Conservation (phyloP, 768 basidiomycete species). For the Tylopilus sp. region DNA sequence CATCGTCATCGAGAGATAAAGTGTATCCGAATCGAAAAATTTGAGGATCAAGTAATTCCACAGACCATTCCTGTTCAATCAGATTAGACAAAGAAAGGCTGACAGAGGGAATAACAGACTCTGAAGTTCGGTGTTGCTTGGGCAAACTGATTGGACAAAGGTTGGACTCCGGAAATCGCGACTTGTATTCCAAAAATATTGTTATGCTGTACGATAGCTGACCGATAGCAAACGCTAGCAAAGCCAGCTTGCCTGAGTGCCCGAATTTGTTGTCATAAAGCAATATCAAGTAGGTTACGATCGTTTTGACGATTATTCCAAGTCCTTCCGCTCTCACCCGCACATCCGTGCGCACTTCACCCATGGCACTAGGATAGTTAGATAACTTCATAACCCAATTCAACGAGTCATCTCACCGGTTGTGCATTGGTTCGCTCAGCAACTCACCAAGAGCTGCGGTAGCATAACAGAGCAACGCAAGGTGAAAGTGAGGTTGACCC, state of each 20-base stretch:
- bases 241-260: slow-evolving; percentile 44
- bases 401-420: slow-evolving; percentile 43
- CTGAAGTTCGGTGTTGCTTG: slow-evolving; percentile 10
- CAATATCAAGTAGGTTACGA: slow-evolving; percentile 67
- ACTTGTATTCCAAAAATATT: slow-evolving; percentile 55
- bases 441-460: slow-evolving; percentile 75
- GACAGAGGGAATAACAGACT: slow-evolving; percentile 15
- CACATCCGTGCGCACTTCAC: slow-evolving; percentile 60
- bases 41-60: slow-evolving; percentile 9
- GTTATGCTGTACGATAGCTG: slow-evolving; percentile 70
- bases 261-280: slow-evolving; percentile 41
- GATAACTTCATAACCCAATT: background rate
- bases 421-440: slow-evolving; percentile 78
- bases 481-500: slow-evolving; percentile 60
- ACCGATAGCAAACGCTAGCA: slow-evolving; percentile 84
- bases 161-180: slow-evolving; percentile 34
- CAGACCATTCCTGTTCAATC: background rate
- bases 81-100: background rate
- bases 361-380: slow-evolving; percentile 55
- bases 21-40: slow-evolving; percentile 45
- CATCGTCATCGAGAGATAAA: slow-evolving; percentile 75
- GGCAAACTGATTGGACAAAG: slow-evolving; percentile 33
- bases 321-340: slow-evolving; percentile 85
- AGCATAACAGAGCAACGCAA: slow-evolving; percentile 67
- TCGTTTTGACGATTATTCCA: slow-evolving; percentile 71